Evolutionary conservation across 2,329 filamentous ascomycete species (phyloP).

Genomic region (Sclerotinia sclerotiorum): DNA sequence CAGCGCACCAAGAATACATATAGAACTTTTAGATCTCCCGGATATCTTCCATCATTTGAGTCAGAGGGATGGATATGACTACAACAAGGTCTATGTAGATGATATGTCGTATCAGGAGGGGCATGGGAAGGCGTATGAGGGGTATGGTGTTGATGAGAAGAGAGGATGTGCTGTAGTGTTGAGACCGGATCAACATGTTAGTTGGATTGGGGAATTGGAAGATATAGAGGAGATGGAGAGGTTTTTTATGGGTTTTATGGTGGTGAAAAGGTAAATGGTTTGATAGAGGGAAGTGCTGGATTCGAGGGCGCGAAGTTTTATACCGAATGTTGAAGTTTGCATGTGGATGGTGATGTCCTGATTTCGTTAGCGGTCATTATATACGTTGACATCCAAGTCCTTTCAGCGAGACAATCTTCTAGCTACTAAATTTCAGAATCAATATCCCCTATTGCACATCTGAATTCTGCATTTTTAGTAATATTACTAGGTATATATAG

Average conservation of each 20-base stretch:
- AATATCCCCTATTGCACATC: no score
- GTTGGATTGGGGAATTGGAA: conserved; percentile 43
- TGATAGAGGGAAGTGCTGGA: neutral
- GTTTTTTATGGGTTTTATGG: conserved; percentile 30
- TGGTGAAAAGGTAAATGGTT: neutral
- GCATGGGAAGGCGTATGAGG: conserved; percentile 52
- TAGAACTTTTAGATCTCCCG: conserved; percentile 54
- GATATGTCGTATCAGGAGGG: conserved; percentile 55
- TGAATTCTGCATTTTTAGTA: no score
- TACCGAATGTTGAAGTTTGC: neutral
- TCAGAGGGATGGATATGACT: conserved; percentile 52
- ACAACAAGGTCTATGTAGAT: conserved; percentile 57
- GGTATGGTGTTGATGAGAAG: conserved; percentile 57
- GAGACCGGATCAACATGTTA: conserved; percentile 68
- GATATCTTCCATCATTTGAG: conserved; percentile 51
- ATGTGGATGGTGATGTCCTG: neutral
- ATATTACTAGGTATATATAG: no score
- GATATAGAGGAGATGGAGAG: conserved; percentile 29
- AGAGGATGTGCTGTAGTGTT: conserved; percentile 59
- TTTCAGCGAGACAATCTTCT: no score
- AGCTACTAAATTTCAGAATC: no score
- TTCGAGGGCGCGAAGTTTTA: no score
- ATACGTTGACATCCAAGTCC: no score
- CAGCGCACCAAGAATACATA: conserved; percentile 49
- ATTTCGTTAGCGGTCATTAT: no score